A percentile compares a stretch with the other conserved stretches of the same genome.
Conservation (phyloP, 202 grass and related monocot genomes). For the Zizania palustris region DNA sequence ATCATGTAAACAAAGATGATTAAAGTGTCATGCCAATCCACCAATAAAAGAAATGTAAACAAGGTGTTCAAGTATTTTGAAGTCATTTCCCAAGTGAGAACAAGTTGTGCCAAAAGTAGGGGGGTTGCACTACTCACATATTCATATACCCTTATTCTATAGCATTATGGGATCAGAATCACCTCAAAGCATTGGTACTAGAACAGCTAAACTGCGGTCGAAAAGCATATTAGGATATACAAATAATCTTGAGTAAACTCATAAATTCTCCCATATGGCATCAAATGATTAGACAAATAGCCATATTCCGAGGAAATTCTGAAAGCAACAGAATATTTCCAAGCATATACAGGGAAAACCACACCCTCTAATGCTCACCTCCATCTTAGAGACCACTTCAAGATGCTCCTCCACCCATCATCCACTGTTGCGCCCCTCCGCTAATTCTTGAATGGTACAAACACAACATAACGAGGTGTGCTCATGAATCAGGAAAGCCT, state of each 20-base stretch:
- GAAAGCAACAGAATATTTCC: constrained; percentile 29
- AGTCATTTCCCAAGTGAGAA: constrained; percentile 33
- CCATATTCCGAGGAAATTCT: constrained; percentile 13
- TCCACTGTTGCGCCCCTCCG: constrained; percentile 1
- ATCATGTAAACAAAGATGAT: constrained; percentile 15
- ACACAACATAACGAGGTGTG: neutral
- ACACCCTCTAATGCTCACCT: constrained; percentile 47
- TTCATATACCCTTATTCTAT: constrained; percentile 25
- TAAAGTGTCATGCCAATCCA: neutral
- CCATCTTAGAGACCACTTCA: constrained; percentile 37
- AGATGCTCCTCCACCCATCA: constrained; percentile 16
- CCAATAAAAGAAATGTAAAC: constrained; percentile 17
- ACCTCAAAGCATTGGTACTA: constrained; percentile 34
- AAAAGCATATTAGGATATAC: neutral
- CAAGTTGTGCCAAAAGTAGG: constrained; percentile 18
- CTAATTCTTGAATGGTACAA: constrained; percentile 32
- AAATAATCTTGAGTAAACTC: constrained; percentile 36
- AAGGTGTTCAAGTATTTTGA: neutral
- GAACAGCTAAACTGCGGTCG: constrained; percentile 24
- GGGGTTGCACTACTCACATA: constrained; percentile 2
- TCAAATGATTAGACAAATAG: constrained; percentile 9
- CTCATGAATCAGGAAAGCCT: constrained; percentile 24
- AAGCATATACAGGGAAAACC: constrained; percentile 51
- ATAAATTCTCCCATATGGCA: neutral
- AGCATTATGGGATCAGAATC: constrained; percentile 47